These are phyloP conservation scores for Beauveria sp. DNA, from an alignment of 2,329 filamentous ascomycete species.

Conservation along the genomic window DNA sequence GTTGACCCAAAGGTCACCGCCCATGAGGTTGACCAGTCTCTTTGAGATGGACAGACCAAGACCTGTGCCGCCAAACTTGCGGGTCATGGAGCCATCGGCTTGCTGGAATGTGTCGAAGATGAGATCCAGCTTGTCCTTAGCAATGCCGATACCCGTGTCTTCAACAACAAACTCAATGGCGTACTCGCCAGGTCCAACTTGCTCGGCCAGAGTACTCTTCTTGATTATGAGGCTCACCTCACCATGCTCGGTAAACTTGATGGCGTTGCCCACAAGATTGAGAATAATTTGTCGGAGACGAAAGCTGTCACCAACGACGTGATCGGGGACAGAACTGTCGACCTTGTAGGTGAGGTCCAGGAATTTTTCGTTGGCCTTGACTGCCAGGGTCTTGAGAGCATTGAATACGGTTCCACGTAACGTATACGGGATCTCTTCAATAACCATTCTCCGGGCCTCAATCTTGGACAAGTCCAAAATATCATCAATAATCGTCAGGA, in stretches of 20 bases:
- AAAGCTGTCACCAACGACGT: slow-evolving; percentile 95
- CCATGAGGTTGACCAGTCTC: slow-evolving; percentile 90
- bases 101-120: slow-evolving; percentile 99
- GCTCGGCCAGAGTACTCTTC: slow-evolving; percentile 53
- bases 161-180: slow-evolving; percentile 93
- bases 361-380: slow-evolving; percentile 94
- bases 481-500: slow-evolving; percentile 93
- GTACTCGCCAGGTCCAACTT: slow-evolving; percentile 66
- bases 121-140: slow-evolving; percentile 86
- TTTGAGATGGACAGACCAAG: slow-evolving; percentile 93
- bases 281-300: slow-evolving; percentile 92
- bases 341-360: slow-evolving; percentile 89
- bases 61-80: slow-evolving; percentile 92
- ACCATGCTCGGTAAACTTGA: slow-evolving; percentile 97
- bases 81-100: slow-evolving; percentile 91
- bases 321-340: slow-evolving; percentile 86
- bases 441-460: slow-evolving; percentile 94
- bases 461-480: slow-evolving; percentile 72
- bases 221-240: slow-evolving; percentile 93
- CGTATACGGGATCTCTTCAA: slow-evolving; percentile 96
- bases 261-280: slow-evolving; percentile 94
- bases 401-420: slow-evolving; percentile 94
- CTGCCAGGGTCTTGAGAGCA: slow-evolving; percentile 90
- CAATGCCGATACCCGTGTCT: slow-evolving; percentile 95
- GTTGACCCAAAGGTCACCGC: slow-evolving; percentile 91